Evolutionary conservation across 1,284 basidiomycete genomes (phyloP).

Genomic region (Anthracocystis walkeri): DNA sequence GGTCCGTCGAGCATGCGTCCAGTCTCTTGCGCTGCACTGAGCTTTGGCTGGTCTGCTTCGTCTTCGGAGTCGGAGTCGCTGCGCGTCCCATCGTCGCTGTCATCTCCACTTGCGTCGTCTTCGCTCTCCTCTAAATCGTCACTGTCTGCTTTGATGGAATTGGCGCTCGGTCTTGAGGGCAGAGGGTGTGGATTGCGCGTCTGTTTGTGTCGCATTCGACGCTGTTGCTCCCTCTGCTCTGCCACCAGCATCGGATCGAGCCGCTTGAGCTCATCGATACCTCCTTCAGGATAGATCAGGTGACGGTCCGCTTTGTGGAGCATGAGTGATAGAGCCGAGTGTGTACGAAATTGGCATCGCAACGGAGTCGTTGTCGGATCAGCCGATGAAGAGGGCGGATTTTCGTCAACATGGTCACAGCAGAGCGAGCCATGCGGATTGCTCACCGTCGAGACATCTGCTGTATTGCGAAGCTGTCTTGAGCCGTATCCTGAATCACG

Average conservation of each 20-base stretch:
- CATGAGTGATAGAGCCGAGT: constrained; percentile 49
- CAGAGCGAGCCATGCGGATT: constrained; percentile 22
- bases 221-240: constrained; percentile 56
- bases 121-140: constrained; percentile 1
- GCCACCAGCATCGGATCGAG: constrained; percentile 62
- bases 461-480: constrained; percentile 10
- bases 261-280: constrained; percentile 56
- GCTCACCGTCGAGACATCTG: not conserved
- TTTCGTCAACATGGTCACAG: constrained; percentile 43
- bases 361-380: constrained; percentile 15
- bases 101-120: not conserved
- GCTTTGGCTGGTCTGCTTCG: not conserved
- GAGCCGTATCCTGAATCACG: constrained; percentile 39
- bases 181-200: constrained; percentile 30
- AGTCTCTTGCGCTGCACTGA: constrained; percentile 2
- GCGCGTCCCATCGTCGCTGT: not conserved
- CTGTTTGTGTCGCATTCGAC: constrained; percentile 27
- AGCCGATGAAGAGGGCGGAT: constrained; percentile 27
- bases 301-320: constrained; percentile 67
- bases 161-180: constrained; percentile 11
- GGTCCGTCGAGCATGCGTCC: constrained; percentile 55
- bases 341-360: constrained; percentile 41
- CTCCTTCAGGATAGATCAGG: constrained; percentile 64
- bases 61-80: constrained; percentile 9
- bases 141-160: not conserved